phyloP scores from a whole-genome alignment of 257 asterid genomes.

The Primulina tabacum region DNA sequence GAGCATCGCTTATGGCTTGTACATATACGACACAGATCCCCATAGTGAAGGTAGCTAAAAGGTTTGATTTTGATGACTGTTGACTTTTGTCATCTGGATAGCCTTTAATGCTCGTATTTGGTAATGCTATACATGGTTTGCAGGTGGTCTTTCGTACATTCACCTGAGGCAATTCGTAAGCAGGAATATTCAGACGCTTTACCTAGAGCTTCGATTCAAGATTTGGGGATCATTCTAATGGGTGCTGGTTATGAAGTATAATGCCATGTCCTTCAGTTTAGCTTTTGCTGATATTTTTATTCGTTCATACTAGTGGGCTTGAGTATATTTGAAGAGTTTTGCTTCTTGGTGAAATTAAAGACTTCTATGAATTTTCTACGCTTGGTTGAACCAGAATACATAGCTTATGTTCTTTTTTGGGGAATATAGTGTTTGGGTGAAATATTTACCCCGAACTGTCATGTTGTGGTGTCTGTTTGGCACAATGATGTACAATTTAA shows the following conservation, averaged over 20 bases:
- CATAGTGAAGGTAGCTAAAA: constrained; percentile 77
- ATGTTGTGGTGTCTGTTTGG: background rate
- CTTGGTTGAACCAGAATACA: background rate
- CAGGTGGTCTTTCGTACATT: constrained; percentile 78
- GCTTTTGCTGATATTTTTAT: background rate
- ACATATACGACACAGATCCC: constrained; percentile 85
- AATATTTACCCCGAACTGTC: no score
- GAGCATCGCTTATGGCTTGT: constrained; percentile 88
- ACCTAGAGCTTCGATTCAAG: constrained; percentile 67
- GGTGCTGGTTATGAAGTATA: constrained; percentile 88
- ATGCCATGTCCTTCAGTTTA: constrained; percentile 18
- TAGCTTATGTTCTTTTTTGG: background rate
- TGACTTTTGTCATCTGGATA: constrained; percentile 8
- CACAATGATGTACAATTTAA: background rate
- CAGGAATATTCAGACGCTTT: constrained; percentile 67
- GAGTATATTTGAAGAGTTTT: background rate
- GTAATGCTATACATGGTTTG: constrained; percentile 21
- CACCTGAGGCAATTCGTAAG: constrained; percentile 64
- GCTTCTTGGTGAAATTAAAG: background rate
- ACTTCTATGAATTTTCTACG: background rate
- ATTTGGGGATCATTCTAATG: constrained; percentile 68
- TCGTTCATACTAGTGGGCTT: background rate
- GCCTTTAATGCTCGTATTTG: constrained; percentile 14
- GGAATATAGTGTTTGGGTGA: background rate
- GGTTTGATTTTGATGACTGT: constrained; percentile 47